Evolutionary conservation across 768 basidiomycete genomes (phyloP), one percentile per base, ranked within the genome.

Genomic region (Candolleomyces eurysporus): DNA sequence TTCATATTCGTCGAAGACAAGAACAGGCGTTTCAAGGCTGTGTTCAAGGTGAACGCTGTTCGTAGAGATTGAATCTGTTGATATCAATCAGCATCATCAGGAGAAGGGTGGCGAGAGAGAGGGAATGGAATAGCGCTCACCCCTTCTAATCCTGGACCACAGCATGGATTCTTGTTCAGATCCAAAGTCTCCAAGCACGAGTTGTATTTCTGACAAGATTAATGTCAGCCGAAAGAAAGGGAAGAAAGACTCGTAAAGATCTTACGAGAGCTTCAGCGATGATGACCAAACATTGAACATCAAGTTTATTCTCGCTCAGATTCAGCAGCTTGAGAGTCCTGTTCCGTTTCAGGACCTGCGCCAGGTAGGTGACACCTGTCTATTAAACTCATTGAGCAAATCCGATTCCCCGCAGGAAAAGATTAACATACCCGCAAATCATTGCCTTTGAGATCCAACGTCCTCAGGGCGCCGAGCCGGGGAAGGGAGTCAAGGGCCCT

Each of bases 291-390:
- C 93, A 92, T 9, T 82, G 77, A 0, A 91, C 84, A 60, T 96
- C 96, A 5, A 99, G 84, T 71, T 91, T 94, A 73, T 98, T 98
- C 72, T 98, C 96, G 68, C 91, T 90, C 56, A 98, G 76, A 72
- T 98, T 98, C 26, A 98, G 81, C 5, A 98, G 89, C 74, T 96
- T 97, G 48, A 98, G 79, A 3, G 96, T 98, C 48, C 95, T 81
- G 73, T 99, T 98, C 42, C 96, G 88, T 71, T 98, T 98, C 64
- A 98, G 78, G 0, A 98, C 96, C 74, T 98, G 96, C 0, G 95
- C 90, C 52, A 98, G 85, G 69, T 97, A 98, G 0, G 84, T 85
- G 40, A 98, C 89, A 0, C 96, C 96, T 48, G 74, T 84, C 82
- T 83, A 51, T 83, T 57, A 85, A 22, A 65, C 59, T 32, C 31